Conservation (phyloP, 768 basidiomycete genomes). For the Dioszegia hungarica region DNA sequence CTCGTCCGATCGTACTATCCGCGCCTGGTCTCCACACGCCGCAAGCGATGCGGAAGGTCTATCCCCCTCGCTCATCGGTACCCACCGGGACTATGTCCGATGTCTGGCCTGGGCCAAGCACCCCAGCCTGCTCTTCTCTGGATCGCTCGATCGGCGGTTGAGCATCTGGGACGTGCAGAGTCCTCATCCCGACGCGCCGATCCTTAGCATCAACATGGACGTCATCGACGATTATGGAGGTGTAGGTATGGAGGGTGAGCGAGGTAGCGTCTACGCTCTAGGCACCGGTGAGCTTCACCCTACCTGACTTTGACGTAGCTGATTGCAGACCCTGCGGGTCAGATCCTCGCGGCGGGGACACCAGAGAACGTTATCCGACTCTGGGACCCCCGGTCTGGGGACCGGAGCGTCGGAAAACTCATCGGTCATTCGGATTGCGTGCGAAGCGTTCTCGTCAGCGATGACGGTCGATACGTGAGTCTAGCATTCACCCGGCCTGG, state of each 20-base stretch:
- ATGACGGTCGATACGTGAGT: conserved; percentile 84
- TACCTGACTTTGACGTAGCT: neutral
- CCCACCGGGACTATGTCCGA: conserved; percentile 47
- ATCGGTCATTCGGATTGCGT: conserved; percentile 98
- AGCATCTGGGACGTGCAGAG: conserved; percentile 81
- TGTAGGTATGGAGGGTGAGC: conserved; percentile 35
- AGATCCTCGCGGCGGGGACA: conserved; percentile 77
- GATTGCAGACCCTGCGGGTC: conserved; percentile 65
- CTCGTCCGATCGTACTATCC: conserved; percentile 90
- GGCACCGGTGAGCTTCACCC: conserved; percentile 44
- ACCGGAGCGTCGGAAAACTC: conserved; percentile 68
- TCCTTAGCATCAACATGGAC: conserved; percentile 41
- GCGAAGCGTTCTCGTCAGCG: conserved; percentile 77
- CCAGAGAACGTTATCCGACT: conserved; percentile 84
- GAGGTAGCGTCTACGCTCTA: conserved; percentile 48
- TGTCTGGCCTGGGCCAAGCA: conserved; percentile 39
- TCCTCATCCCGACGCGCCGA: conserved; percentile 34
- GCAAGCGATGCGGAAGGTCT: conserved; percentile 51
- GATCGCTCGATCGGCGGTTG: conserved; percentile 89
- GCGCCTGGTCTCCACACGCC: conserved; percentile 86
- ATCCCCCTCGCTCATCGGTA: conserved; percentile 31
- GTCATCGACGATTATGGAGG: conserved; percentile 28
- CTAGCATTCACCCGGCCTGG: neutral
- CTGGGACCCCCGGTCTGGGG: conserved; percentile 88
- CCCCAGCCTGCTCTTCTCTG: conserved; percentile 50